phyloP scores from a whole-genome alignment of 805 yeast genomes.

The Pachysolen tannophilus region DNA sequence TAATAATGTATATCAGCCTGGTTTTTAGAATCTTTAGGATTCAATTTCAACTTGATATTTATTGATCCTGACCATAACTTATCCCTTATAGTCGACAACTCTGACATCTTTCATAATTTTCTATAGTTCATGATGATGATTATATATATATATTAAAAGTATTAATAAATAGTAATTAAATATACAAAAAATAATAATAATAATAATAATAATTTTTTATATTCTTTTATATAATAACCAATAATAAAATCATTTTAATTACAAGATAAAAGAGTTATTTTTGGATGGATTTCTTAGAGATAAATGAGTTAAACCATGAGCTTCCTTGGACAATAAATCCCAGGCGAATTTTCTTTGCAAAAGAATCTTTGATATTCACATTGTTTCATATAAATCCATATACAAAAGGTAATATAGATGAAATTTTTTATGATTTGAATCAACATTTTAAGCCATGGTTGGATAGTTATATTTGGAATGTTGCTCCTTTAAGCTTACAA shows the following conservation, averaged over 20 bases:
- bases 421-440: constrained; percentile 14
- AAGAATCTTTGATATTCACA: constrained; percentile 18
- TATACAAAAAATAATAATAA: no score
- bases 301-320: background rate
- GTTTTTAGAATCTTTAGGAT: constrained; percentile 16
- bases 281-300: background rate
- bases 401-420: constrained; percentile 9
- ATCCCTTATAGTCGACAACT: no score
- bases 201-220: no score
- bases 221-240: no score
- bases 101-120: no score
- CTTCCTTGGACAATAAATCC: constrained; percentile 4
- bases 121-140: no score
- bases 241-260: no score
- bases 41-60: constrained; percentile 30
- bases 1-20: constrained; percentile 13
- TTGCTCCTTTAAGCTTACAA: constrained; percentile 18
- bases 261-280: no score
- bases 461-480: constrained; percentile 34
- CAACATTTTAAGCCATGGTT: constrained; percentile 26
- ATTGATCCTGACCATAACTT: constrained; percentile 49
- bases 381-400: constrained; percentile 24
- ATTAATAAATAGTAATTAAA: no score
- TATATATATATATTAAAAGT: no score
- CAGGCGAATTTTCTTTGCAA: constrained; percentile 6